Evolutionary conservation across 305 asterid species (phyloP), one percentile per base, ranked within the genome.

Genomic region (Fraxinus floribunda): DNA sequence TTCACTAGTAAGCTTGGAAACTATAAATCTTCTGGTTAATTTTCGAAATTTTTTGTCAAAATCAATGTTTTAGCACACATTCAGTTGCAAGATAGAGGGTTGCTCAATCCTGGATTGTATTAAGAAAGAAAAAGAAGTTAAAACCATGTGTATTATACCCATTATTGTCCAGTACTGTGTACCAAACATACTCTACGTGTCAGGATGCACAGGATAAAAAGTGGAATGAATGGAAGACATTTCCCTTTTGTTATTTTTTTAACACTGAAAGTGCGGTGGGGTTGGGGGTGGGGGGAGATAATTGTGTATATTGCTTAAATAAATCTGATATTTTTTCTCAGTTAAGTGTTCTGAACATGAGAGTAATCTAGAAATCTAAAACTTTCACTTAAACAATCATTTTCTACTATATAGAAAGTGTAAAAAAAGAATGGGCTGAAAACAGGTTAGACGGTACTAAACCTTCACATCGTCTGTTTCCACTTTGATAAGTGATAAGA

Each of bases 1-100:
- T 87, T 88, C 98, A 76, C 86, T 87, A 95, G 99, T 94, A 88
- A 84, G 80, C 79, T 83, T 34, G 35, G 64, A 60, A 57, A 46
- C 5, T 68, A 68, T 26, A 68, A 29, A 68, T 68, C 36, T 26
- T 64, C 35, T 24, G 16, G 72, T 24, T 68, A 26, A 68, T n/a
- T 68, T 32, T 68, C 38, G 20, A 68, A 3, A 1, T 4, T 11
- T 68, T 68, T 26, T 1, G 39, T 30, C 38, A 3, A 10, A 20
- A 68, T 62, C 34, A 62, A 22, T 24, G 24, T 55, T 55, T 18
- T n/a, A 55, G 66, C 71, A 22, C 13, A 20, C 24, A 18, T 20
- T 20, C 32, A 62, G 13, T 62, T 62, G 71, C 71, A 62, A 2
- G 71, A 62, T 62, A 22, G 72, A 7, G 72, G 34, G 32, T 22